These are phyloP conservation scores for Cunninghamia lanceolata DNA, from an alignment of 75 land plant genomes.

Conservation along the genomic window DNA sequence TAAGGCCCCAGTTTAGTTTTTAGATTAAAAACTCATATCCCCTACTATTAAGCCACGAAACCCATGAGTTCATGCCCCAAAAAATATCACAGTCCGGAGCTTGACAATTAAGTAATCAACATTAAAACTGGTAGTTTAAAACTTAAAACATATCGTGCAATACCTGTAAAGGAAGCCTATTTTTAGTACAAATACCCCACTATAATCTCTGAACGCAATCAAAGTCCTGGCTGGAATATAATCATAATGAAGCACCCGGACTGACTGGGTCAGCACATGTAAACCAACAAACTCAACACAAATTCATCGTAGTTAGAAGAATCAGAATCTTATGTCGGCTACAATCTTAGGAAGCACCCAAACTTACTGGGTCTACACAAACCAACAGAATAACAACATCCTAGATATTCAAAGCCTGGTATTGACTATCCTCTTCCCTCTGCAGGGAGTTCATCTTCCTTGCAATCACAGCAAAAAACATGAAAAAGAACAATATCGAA, in stretches of 20 bases:
- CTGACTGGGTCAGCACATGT: not conserved
- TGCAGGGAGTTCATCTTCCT: not conserved
- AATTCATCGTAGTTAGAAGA: not conserved
- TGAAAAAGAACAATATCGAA: not conserved
- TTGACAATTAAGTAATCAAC: not conserved
- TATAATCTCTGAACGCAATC: too few species aligned
- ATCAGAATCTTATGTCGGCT: not conserved
- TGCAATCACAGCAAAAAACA: not conserved
- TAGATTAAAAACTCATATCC: not conserved
- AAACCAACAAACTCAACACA: not conserved
- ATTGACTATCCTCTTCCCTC: not conserved
- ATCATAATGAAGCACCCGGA: not conserved
- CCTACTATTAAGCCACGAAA: not conserved
- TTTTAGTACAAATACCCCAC: not conserved
- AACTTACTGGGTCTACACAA: not conserved
- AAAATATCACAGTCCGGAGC: not conserved
- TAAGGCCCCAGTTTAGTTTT: not conserved
- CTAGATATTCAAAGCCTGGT: not conserved
- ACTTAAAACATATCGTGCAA: not conserved
- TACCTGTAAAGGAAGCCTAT: not conserved
- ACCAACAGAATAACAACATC: not conserved
- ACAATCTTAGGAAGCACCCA: not conserved
- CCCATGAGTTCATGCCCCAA: not conserved
- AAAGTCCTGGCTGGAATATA: not conserved
- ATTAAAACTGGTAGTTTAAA: not conserved